phyloP scores from a whole-genome alignment of 371 early-diverging fungal genomes.

The Mucor piriformis region DNA sequence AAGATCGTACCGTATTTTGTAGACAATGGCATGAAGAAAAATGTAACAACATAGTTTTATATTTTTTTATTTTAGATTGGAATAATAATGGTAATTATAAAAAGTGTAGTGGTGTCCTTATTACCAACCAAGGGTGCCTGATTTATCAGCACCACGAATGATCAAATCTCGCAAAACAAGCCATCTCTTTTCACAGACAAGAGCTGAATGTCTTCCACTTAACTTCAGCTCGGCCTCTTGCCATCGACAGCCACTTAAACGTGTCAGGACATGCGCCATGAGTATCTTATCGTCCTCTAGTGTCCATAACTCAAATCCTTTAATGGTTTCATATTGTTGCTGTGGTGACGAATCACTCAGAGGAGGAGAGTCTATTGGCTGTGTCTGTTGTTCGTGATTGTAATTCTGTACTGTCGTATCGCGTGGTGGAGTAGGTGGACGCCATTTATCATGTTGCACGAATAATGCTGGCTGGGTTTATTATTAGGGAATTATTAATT shows the following conservation, averaged over 20 bases:
- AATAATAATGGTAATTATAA: too few relatives aligned
- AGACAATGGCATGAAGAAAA: not conserved
- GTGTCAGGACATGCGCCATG: constrained; percentile 30
- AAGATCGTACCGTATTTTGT: constrained; percentile 16
- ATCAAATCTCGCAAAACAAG: constrained; percentile 22
- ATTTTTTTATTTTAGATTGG: not conserved
- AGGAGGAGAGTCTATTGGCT: constrained; percentile 24
- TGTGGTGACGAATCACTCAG: constrained; percentile 14
- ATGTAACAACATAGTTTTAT: constrained; percentile 13
- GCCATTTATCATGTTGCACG: constrained; percentile 15
- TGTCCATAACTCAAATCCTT: constrained; percentile 37
- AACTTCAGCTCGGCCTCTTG: constrained; percentile 26
- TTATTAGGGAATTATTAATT: not conserved
- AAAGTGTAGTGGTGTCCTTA: not conserved
- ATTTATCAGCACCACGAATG: constrained; percentile 25
- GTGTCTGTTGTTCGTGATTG: not conserved
- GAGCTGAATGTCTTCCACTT: constrained; percentile 22
- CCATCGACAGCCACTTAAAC: constrained; percentile 28
- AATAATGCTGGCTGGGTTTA: not conserved
- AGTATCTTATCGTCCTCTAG: constrained; percentile 29
- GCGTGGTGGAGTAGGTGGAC: constrained; percentile 37
- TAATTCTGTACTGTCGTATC: not conserved
- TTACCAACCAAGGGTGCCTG: constrained; percentile 27
- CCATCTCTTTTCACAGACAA: constrained; percentile 26
- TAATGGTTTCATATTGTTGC: constrained; percentile 32